These are phyloP conservation scores for Aspergillus novoparasiticus DNA, from an alignment of 2,329 filamentous ascomycete species.

Conservation along the genomic window DNA sequence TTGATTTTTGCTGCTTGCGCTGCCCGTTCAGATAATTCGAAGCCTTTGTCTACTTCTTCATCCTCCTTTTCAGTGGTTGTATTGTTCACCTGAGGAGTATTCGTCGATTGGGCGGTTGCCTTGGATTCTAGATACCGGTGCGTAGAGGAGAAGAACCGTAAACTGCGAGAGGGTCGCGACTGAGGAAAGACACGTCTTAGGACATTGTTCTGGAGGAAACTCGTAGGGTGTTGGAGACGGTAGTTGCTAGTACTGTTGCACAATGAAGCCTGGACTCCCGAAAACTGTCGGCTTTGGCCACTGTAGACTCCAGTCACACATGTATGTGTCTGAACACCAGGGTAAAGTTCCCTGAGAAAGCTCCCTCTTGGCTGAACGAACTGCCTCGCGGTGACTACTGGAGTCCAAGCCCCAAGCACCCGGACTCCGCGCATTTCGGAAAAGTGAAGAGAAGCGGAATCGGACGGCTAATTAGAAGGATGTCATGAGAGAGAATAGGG, in stretches of 20 bases:
- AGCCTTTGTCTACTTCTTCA: slow-evolving; percentile 62
- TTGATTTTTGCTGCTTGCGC: slow-evolving; percentile 87
- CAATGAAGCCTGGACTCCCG: slow-evolving; percentile 25
- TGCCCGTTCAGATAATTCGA: slow-evolving; percentile 78
- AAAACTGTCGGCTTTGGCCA: slow-evolving; percentile 25
- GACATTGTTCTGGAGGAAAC: slow-evolving; percentile 18
- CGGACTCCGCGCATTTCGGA: slow-evolving; percentile 47
- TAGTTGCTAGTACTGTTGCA: slow-evolving; percentile 18
- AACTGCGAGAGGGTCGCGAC: slow-evolving; percentile 22
- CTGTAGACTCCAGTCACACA: slow-evolving; percentile 10
- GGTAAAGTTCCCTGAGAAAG: slow-evolving; percentile 22
- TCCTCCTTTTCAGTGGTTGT: slow-evolving; percentile 45
- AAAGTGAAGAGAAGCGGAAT: slow-evolving; percentile 24
- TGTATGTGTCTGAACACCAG: slow-evolving; percentile 8
- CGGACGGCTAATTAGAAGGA: slow-evolving; percentile 26
- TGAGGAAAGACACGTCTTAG: slow-evolving; percentile 14
- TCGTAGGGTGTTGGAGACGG: slow-evolving; percentile 19
- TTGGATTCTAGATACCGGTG: slow-evolving; percentile 30
- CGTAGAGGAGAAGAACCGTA: slow-evolving; percentile 33
- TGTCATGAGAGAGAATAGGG: slow-evolving; percentile 27
- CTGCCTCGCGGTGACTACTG: slow-evolving; percentile 32
- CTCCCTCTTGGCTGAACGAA: slow-evolving; percentile 23
- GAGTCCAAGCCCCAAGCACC: slow-evolving; percentile 39
- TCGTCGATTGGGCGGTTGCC: slow-evolving; percentile 19
- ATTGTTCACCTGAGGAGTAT: slow-evolving; percentile 27